Conservation (phyloP, 2,329 filamentous ascomycete species). For the Drechslerella stenobrocha region DNA sequence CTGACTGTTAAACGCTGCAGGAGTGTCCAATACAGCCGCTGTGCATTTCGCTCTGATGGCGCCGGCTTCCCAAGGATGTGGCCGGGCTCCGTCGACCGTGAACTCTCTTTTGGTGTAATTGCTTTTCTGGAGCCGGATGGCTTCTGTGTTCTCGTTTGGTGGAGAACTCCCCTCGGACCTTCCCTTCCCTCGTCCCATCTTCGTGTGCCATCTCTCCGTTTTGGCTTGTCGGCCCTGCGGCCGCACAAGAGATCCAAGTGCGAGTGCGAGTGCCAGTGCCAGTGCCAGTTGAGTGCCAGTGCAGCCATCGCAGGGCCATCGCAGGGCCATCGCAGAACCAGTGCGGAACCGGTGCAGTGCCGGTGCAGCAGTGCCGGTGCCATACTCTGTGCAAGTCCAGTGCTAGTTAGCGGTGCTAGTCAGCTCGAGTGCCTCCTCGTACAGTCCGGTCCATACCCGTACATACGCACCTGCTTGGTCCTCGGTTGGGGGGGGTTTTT, state of each 20-base stretch:
- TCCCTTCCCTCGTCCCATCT: constrained; percentile 48
- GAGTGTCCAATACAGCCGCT: constrained; percentile 19
- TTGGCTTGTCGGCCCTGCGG: constrained; percentile 23
- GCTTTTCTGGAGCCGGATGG: constrained; percentile 26
- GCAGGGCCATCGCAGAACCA: no score
- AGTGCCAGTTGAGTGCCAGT: no score
- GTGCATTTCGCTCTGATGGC: constrained; percentile 17
- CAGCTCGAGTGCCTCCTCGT: no score
- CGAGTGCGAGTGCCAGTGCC: no score
- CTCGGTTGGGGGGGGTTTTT: neutral
- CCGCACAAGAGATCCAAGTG: constrained; percentile 12
- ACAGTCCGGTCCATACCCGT: no score
- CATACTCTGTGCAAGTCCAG: no score
- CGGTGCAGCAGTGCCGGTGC: no score
- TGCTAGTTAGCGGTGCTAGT: no score
- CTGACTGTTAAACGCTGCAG: constrained; percentile 24
- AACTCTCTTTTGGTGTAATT: constrained; percentile 25
- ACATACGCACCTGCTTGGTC: neutral
- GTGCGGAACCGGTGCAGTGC: no score
- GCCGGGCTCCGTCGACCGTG: constrained; percentile 19
- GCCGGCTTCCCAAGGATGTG: constrained; percentile 25
- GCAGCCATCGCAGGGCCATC: no score
- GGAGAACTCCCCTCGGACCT: constrained; percentile 31
- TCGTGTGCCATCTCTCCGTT: constrained; percentile 9
- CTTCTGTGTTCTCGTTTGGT: constrained; percentile 7